Evolutionary conservation across 2,329 filamentous ascomycete genomes (phyloP), one percentile per base, ranked within the genome.

Genomic region (Ilyonectria sp.): DNA sequence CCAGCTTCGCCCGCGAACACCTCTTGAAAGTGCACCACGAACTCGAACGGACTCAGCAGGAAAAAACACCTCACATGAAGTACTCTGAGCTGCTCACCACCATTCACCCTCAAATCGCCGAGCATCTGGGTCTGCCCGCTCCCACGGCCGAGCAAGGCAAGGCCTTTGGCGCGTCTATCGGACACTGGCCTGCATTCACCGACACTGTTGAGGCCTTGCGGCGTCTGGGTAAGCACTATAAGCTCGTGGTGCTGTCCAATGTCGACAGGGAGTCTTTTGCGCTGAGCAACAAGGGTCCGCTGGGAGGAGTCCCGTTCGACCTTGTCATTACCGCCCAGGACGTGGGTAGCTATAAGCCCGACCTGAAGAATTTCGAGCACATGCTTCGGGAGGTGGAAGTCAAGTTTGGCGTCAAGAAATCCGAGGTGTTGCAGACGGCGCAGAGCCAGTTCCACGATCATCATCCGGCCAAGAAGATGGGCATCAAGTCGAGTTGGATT

Each of bases 371-470:
- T 69, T 94, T 94, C 65, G 84, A 89, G 63, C 89, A 90, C 75
- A 84, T 94, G 84, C 76, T 93, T 5, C 77, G 81, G 11, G 81
- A 87, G 54, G 86, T 89, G 2, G 67, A 86, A 73, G 74, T 80
- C 1, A 83, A 85, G n/a, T 89, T 92, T 72, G 88, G 87, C 0
- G 78, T 91, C 0, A 80, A 83, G 59, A 89, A 87, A 71, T 80
- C 81, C 0, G 79, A 88, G 73, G 83, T 94, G 6, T 75, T 92
- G 62, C 89, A 92, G 79, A 90, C 90, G 26, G 92, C 92, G 13
- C 90, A 93, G 80, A 92, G 90, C 70, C 85, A 93, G 76, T 89
- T 87, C 49, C 90, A 93, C 75, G 92, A 94, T 78, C 91, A 94
- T 79, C 84, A 86, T 35, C 90, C 92, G 0, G 90, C 89, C 3